Percentiles rank a stretch among this genome's conserved stretches.
These are phyloP conservation scores for Cronartium quercuum DNA, from an alignment of 1,284 basidiomycete species.

Conservation along the genomic window DNA sequence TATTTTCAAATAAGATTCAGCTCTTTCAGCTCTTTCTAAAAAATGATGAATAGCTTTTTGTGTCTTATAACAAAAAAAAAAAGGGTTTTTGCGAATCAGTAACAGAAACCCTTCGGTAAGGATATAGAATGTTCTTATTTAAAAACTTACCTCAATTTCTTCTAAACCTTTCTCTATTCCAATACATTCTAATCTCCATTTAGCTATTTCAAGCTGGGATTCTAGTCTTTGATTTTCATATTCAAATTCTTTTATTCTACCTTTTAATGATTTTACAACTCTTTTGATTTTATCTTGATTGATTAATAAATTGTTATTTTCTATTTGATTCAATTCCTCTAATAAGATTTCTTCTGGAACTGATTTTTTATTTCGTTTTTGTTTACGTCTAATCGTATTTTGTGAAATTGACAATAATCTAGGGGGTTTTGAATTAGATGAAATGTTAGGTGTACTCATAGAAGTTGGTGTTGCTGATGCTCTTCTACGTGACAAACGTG, in stretches of 20 bases:
- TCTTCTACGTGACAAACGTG: not conserved
- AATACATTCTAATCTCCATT: not conserved
- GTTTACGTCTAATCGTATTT: too few relatives aligned
- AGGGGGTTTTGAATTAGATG: not conserved
- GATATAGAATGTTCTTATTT: too few relatives aligned
- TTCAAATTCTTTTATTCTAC: not conserved
- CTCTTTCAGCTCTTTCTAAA: not conserved
- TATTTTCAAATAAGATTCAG: not conserved
- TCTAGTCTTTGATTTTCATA: not conserved
- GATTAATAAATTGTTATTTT: too few relatives aligned
- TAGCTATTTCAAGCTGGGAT: not conserved
- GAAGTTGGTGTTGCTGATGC: not conserved
- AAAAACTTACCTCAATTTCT: not conserved
- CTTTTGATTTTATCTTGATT: too few relatives aligned
- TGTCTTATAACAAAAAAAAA: too few relatives aligned
- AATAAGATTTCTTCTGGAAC: not conserved
- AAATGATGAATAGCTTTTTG: not conserved
- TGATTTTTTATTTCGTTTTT: not conserved
- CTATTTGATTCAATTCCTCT: too few relatives aligned
- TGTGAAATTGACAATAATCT: too few relatives aligned
- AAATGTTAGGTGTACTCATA: not conserved
- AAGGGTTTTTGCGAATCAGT: too few relatives aligned
- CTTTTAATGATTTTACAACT: too few relatives aligned
- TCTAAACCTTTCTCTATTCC: not conserved
- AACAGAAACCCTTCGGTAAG: too few relatives aligned